A percentile compares a stretch with the other conserved stretches of the same genome.
These are phyloP conservation scores for Trametes sp. DNA, from an alignment of 1,284 basidiomycete genomes.

Conservation along the genomic window DNA sequence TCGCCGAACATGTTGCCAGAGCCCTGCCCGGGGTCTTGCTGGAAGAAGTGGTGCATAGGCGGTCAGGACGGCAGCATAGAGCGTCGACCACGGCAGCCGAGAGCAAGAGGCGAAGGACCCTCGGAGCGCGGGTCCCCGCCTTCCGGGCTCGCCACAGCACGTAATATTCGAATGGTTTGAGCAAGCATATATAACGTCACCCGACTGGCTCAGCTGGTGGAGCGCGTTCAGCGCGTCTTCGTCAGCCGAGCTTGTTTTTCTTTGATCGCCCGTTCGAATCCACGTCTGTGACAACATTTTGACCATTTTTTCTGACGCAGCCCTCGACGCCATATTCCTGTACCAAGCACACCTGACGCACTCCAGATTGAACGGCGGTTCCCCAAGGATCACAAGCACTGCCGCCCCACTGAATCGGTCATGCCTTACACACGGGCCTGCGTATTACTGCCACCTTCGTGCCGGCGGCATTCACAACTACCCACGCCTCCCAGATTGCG, in stretches of 20 bases:
- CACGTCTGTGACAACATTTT: neutral
- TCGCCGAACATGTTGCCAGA: conserved; percentile 32
- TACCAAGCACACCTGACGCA: no score
- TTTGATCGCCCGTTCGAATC: no score
- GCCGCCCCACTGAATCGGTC: neutral
- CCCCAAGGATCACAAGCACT: neutral
- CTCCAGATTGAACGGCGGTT: neutral
- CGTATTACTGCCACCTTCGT: neutral
- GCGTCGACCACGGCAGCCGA: conserved; percentile 17
- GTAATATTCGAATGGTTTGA: no score
- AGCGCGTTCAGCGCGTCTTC: no score
- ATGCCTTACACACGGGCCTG: neutral
- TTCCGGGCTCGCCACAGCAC: neutral
- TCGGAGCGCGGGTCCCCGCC: conserved; percentile 34
- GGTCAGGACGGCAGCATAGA: conserved; percentile 40
- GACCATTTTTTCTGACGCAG: neutral
- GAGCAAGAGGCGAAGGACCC: conserved; percentile 5
- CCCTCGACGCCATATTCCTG: neutral
- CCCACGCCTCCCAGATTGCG: neutral
- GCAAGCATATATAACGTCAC: no score
- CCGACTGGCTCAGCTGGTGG: neutral
- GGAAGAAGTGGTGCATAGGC: conserved; percentile 52
- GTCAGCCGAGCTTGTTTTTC: no score
- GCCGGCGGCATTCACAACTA: neutral
- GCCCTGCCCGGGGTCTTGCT: conserved; percentile 37